Conservation (phyloP, 2,329 filamentous ascomycete species). For the Aspergillus quadrilineatus region DNA sequence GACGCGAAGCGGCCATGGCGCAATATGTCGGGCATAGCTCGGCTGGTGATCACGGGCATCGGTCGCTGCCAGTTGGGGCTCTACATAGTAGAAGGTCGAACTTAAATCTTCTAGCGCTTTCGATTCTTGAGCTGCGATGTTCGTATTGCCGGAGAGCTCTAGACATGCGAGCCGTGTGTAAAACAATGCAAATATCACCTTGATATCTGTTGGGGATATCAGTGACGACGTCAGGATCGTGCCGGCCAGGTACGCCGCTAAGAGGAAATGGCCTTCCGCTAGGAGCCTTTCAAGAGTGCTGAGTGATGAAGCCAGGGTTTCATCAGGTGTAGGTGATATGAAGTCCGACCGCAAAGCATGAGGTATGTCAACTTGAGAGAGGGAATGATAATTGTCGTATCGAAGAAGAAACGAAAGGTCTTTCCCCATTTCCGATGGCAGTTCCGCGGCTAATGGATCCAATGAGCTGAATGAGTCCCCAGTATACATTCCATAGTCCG, state of each 20-base stretch:
- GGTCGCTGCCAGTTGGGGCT: constrained; percentile 26
- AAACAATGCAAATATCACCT: constrained; percentile 71
- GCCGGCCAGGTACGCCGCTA: constrained; percentile 60
- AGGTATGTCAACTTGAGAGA: constrained; percentile 63
- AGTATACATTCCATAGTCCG: constrained; percentile 21
- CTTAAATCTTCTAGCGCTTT: constrained; percentile 62
- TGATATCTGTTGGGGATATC: constrained; percentile 53
- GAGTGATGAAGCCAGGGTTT: constrained; percentile 48
- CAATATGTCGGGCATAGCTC: constrained; percentile 66
- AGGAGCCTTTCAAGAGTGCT: constrained; percentile 63
- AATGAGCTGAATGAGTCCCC: constrained; percentile 34
- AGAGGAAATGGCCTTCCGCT: constrained; percentile 72
- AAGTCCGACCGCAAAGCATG: constrained; percentile 68
- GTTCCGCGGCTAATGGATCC: constrained; percentile 34
- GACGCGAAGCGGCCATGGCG: constrained; percentile 84
- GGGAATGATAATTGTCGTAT: constrained; percentile 77
- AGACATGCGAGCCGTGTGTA: constrained; percentile 81
- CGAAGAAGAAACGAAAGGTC: constrained; percentile 80
- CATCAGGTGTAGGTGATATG: constrained; percentile 61
- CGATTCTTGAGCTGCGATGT: constrained; percentile 66
- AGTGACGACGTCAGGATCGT: constrained; percentile 44
- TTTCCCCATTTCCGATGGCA: constrained; percentile 52
- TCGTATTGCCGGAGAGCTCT: constrained; percentile 70
- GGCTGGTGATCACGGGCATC: constrained; percentile 60
- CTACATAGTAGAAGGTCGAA: constrained; percentile 54